Conservation (phyloP, 495 filamentous ascomycete species). For the Penicillium antarcticum region DNA sequence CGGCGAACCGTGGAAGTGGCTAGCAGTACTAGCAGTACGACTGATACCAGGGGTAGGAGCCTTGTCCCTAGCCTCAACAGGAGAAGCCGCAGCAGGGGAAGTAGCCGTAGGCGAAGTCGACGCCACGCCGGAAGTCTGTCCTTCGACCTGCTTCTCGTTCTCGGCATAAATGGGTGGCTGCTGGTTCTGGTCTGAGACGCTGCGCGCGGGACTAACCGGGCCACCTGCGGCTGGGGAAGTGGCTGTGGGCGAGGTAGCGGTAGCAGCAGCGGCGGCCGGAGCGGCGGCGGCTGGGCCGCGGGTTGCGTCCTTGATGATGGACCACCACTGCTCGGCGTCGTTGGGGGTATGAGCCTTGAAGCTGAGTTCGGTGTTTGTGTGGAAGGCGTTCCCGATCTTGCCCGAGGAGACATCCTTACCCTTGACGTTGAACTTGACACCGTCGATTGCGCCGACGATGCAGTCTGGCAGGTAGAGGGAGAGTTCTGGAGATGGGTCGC, state of each 20-base stretch:
- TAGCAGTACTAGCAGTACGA: constrained; percentile 27
- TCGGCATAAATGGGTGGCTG: constrained; percentile 27
- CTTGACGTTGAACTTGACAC: constrained; percentile 87
- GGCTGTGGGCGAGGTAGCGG: background rate
- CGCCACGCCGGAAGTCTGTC: constrained; percentile 2
- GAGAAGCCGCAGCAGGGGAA: background rate
- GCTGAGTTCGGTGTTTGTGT: constrained; percentile 58
- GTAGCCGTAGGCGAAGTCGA: background rate
- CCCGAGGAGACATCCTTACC: constrained; percentile 78
- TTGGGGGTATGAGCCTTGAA: constrained; percentile 72
- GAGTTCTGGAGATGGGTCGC: constrained; percentile 79
- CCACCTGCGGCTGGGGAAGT: constrained; percentile 6
- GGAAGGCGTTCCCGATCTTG: constrained; percentile 56
- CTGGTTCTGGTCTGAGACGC: constrained; percentile 11
- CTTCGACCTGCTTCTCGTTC: constrained; percentile 13
- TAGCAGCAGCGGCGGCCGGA: background rate
- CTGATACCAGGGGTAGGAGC: constrained; percentile 14
- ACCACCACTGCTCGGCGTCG: constrained; percentile 80
- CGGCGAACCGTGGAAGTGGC: constrained; percentile 29
- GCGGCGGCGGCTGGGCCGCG: constrained; percentile 12
- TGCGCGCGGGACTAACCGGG: background rate
- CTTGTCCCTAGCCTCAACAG: constrained; percentile 4
- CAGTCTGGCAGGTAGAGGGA: constrained; percentile 94
- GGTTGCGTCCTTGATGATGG: constrained; percentile 55
- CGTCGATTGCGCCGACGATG: constrained; percentile 67